These are phyloP conservation scores for Meira miltonrushii DNA, from an alignment of 1,284 basidiomycete genomes.

Conservation along the genomic window DNA sequence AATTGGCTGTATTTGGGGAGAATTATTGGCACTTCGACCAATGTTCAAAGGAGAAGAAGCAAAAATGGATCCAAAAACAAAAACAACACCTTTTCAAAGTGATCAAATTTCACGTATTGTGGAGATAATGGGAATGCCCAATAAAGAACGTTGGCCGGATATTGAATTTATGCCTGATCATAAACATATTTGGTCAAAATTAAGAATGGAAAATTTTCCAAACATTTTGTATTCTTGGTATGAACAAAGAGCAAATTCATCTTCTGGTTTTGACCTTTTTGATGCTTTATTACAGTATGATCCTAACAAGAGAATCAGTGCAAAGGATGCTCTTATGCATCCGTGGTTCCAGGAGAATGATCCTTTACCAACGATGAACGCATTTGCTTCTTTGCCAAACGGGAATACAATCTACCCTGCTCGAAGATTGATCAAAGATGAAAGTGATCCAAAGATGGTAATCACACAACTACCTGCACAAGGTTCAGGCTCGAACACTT, in stretches of 20 bases:
- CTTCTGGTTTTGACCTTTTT: slow-evolving; percentile 40
- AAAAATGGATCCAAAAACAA: slow-evolving; percentile 66
- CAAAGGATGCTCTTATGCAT: slow-evolving; percentile 73
- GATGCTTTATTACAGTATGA: slow-evolving; percentile 63
- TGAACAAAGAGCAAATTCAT: slow-evolving; percentile 58
- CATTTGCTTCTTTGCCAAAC: slow-evolving; percentile 51
- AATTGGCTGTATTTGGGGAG: slow-evolving; percentile 92
- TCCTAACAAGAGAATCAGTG: slow-evolving; percentile 77
- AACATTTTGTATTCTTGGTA: slow-evolving; percentile 76
- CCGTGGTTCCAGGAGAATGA: slow-evolving; percentile 56
- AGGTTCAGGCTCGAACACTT: background rate
- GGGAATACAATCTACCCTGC: slow-evolving; percentile 55
- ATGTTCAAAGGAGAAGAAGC: slow-evolving; percentile 99
- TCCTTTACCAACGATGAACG: slow-evolving; percentile 18
- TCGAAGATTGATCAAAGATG: slow-evolving; percentile 58
- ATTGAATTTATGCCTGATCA: slow-evolving; percentile 74
- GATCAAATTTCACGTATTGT: slow-evolving; percentile 93
- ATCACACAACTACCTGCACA: background rate
- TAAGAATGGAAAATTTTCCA: slow-evolving; percentile 39
- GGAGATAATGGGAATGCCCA: slow-evolving; percentile 83
- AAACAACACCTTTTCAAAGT: slow-evolving; percentile 54
- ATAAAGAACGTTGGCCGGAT: slow-evolving; percentile 79
- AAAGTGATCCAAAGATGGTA: slow-evolving; percentile 54
- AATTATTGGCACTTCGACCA: slow-evolving; percentile 82
- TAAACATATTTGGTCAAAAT: slow-evolving; percentile 61